These are phyloP conservation scores for Allium fistulosum DNA, from an alignment of 106 monocot species.

Conservation along the genomic window DNA sequence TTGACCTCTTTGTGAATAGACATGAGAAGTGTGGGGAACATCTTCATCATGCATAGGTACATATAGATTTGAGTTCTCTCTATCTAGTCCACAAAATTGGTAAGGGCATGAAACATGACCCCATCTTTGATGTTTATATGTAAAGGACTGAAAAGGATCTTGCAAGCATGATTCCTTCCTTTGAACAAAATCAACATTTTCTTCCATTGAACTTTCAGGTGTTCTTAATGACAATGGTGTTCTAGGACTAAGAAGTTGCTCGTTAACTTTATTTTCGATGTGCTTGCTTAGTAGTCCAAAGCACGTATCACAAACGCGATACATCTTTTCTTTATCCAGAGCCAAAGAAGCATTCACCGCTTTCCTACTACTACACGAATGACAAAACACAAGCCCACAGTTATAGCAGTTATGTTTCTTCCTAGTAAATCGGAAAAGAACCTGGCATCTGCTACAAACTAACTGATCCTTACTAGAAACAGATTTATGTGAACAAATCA, in stretches of 20 bases:
- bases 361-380: slow-evolving; percentile 70
- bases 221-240: background rate
- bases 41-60: slow-evolving; percentile 11
- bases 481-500: slow-evolving; percentile 42
- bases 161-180: slow-evolving; percentile 7
- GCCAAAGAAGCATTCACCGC: slow-evolving; percentile 47
- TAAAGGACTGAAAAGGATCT: background rate
- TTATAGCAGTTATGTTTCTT: slow-evolving; percentile 85
- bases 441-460: slow-evolving; percentile 52
- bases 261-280: slow-evolving; percentile 7
- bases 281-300: slow-evolving; percentile 29
- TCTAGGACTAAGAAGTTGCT: slow-evolving; percentile 23
- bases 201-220: too few species aligned
- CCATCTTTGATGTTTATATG: slow-evolving; percentile 39
- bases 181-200: slow-evolving; percentile 11
- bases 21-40: slow-evolving; percentile 1
- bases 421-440: slow-evolving; percentile 63
- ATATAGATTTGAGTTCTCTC: slow-evolving; percentile 7
- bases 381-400: slow-evolving; percentile 60
- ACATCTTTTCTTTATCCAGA: slow-evolving; percentile 32
- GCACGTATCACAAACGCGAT: slow-evolving; percentile 70
- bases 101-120: slow-evolving; percentile 70
- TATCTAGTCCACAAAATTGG: slow-evolving; percentile 21
- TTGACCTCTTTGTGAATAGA: slow-evolving; percentile 1
- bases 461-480: slow-evolving; percentile 45